These are phyloP conservation scores for Arthrobotrys pseudoclavata DNA, from an alignment of 2,329 filamentous ascomycete species.

Conservation along the genomic window DNA sequence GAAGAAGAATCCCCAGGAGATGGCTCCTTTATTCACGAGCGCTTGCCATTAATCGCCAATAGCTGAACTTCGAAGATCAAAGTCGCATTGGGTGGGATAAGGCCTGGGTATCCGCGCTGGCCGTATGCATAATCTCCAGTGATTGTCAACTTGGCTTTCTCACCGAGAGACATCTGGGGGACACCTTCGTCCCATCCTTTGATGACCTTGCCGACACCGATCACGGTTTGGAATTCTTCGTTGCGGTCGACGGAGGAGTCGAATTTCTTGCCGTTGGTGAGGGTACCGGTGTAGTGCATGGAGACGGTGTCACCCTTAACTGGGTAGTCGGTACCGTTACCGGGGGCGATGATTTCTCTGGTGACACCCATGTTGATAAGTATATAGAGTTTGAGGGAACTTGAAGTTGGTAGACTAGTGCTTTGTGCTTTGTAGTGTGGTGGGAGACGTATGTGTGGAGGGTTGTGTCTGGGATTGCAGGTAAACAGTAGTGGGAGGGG, in stretches of 20 bases:
- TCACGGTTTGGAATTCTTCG: conserved; percentile 78
- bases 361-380: conserved; percentile 77
- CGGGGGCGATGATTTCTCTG: conserved; percentile 72
- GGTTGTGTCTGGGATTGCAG: conserved; percentile 4
- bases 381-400: neutral
- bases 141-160: conserved; percentile 89
- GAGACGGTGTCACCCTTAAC: conserved; percentile 78
- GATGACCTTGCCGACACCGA: conserved; percentile 89
- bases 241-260: conserved; percentile 85
- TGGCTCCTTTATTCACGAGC: neutral
- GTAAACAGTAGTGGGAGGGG: conserved; percentile 1
- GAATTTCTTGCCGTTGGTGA: conserved; percentile 85
- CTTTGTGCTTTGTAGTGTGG: neutral
- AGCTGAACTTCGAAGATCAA: conserved; percentile 92
- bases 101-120: conserved; percentile 10
- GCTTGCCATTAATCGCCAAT: conserved; percentile 75
- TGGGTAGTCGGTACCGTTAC: conserved; percentile 75
- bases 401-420: neutral
- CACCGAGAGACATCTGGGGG: conserved; percentile 85
- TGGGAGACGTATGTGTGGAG: neutral
- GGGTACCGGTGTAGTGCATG: conserved; percentile 92
- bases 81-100: conserved; percentile 60
- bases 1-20: neutral
- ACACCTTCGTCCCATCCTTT: conserved; percentile 91
- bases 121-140: conserved; percentile 67